These are phyloP conservation scores for Dendrocalamus latiflorus DNA, from an alignment of 202 grass and related monocot species.

Conservation along the genomic window DNA sequence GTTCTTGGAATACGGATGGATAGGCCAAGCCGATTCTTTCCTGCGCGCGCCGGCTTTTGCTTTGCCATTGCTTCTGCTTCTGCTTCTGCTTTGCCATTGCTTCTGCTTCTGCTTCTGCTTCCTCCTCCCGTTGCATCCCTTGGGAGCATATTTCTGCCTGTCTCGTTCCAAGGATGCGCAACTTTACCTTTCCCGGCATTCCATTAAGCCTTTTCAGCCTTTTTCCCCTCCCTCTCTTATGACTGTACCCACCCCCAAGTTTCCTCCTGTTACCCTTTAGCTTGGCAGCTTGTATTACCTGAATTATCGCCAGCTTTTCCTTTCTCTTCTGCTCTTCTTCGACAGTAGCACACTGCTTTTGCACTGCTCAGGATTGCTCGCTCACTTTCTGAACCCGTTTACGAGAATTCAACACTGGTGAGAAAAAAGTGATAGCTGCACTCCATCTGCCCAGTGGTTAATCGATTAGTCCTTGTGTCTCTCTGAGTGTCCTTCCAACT, in stretches of 20 bases:
- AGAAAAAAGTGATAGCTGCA: not conserved
- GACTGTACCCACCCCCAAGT: not conserved
- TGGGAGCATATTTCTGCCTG: not conserved
- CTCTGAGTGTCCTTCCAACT: not conserved
- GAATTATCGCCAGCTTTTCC: conserved; percentile 33
- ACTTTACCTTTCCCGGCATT: conserved; percentile 47
- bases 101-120: no score
- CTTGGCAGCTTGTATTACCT: conserved; percentile 31
- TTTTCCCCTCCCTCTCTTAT: not conserved
- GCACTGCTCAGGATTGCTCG: not conserved
- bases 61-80: no score
- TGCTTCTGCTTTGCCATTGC: no score
- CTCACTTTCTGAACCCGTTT: conserved; percentile 13
- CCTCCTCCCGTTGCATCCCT: not conserved
- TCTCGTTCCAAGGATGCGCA: conserved; percentile 49
- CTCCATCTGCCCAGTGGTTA: conserved; percentile 1
- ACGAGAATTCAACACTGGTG: conserved; percentile 14
- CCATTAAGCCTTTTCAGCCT: conserved; percentile 9
- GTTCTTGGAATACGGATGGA: not conserved
- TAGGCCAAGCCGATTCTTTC: not conserved
- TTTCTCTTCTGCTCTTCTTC: not conserved
- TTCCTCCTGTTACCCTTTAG: conserved; percentile 27
- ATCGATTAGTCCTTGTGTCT: not conserved
- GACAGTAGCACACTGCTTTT: not conserved
- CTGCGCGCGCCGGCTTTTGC: not conserved